Base-by-base conservation (phyloP, 2,329 filamentous ascomycete genomes). In the Diaporthe citri region DNA sequence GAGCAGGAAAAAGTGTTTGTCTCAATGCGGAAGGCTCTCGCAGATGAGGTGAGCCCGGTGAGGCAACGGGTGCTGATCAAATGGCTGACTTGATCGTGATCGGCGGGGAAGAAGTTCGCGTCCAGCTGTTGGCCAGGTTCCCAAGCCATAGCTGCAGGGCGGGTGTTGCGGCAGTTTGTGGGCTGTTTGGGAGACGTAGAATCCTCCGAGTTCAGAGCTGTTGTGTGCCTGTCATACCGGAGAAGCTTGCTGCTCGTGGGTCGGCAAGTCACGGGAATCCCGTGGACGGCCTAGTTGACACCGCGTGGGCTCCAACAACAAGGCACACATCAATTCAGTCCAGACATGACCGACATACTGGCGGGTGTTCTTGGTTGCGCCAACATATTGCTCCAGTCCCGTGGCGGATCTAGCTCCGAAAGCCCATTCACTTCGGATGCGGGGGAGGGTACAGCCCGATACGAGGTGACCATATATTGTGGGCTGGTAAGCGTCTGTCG, bases 51-150 rank as follows among this genome's bases (percentile, higher is more conserved):
- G 31, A 31, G 31, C 31, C 31, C 5, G 31, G 31, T 31, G 28
- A 56, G 59, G 46, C 13, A 67, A 56, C 8, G 20, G 17, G 46
- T 43, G 70, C 28, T 43, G 43, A 31, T 28, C 36, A 52, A 48
- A 41, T 51, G 34, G 57, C 34, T 22, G 46, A n/a, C 57, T 39
- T n/a, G 56, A 55, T 52, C 56, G 70, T n/a, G 56, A 55, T 52
- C 43, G 56, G 43, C 70, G 36, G 56, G 31, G 43, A 41, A 51
- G 22, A 55, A 55, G 51, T 36, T 56, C 46, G 4, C 57, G 57
- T 72, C 46, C 71, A 62, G 20, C 28, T 69, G 64, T 55, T 72
- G 71, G 71, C n/a, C 60, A 34, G 57, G 48, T 72, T 72, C 60
- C 57, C 57, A 52, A 43, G 57, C 57, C 34, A 60, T 46, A 43